These are phyloP conservation scores for Notholithocarpus densiflorus DNA, from an alignment of 306 rosid genomes.

Conservation along the genomic window DNA sequence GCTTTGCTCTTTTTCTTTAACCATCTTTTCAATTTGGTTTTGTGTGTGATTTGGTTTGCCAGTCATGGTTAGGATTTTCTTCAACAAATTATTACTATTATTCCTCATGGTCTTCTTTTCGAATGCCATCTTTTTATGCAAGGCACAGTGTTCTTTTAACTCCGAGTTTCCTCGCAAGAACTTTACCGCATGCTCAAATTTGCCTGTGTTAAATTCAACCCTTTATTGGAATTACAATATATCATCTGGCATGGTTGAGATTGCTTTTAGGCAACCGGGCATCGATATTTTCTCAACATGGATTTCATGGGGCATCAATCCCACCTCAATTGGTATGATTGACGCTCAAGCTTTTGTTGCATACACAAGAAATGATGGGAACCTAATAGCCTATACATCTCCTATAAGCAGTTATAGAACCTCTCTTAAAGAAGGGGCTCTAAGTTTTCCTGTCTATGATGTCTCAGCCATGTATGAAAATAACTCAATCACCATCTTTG, in stretches of 20 bases:
- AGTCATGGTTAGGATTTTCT: too few relatives aligned
- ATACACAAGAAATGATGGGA: constrained; percentile 10
- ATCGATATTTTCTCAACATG: constrained; percentile 13
- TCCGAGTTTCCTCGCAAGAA: neutral
- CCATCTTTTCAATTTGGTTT: too few relatives aligned
- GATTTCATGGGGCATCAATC: constrained; percentile 51
- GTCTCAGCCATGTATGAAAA: constrained; percentile 1
- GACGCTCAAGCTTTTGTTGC: constrained; percentile 37
- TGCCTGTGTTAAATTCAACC: constrained; percentile 25
- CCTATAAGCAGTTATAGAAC: constrained; percentile 16
- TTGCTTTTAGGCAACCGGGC: constrained; percentile 28
- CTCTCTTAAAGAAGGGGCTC: constrained; percentile 5
- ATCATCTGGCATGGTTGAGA: constrained; percentile 5
- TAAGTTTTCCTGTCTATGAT: constrained; percentile 19
- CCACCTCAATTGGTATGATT: constrained; percentile 36
- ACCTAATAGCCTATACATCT: constrained; percentile 15
- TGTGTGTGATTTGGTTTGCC: too few relatives aligned
- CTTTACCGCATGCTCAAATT: constrained; percentile 23
- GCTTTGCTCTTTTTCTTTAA: too few relatives aligned
- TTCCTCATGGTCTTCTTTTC: too few relatives aligned
- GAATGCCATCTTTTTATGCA: too few relatives aligned
- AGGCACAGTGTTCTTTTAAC: too few relatives aligned
- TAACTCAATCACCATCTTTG: constrained; percentile 16
- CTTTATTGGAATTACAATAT: constrained; percentile 32
- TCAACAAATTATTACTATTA: too few relatives aligned